phyloP scores from a whole-genome alignment of 768 basidiomycete genomes.

The Pulveroboletus ravenelii region DNA sequence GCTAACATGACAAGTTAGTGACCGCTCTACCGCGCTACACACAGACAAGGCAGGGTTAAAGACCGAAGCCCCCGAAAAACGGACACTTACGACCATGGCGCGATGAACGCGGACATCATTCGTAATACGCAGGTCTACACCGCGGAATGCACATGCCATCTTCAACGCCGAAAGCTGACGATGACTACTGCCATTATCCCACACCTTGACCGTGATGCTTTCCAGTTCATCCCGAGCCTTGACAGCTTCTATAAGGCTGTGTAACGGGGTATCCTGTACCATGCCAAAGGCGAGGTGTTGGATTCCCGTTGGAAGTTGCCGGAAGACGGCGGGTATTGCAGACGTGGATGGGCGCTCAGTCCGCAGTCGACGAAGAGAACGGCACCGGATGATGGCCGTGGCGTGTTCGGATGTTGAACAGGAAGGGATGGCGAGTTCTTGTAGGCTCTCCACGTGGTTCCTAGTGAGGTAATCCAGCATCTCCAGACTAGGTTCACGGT shows the following conservation, averaged over 20 bases:
- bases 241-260: conserved; percentile 51
- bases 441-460: conserved; percentile 45
- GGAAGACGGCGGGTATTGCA: conserved; percentile 37
- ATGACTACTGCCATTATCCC: conserved; percentile 48
- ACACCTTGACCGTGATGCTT: conserved; percentile 50
- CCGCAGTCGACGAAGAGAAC: conserved; percentile 47
- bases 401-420: conserved; percentile 47
- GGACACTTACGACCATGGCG: conserved; percentile 41
- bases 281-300: conserved; percentile 59
- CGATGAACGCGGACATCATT: conserved; percentile 52
- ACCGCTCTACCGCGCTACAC: conserved; percentile 19
- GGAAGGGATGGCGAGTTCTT: conserved; percentile 54
- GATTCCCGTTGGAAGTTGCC: conserved; percentile 44
- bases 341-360: conserved; percentile 52
- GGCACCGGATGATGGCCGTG: conserved; percentile 43
- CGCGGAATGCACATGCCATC: conserved; percentile 60
- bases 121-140: conserved; percentile 50
- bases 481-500: conserved; percentile 52
- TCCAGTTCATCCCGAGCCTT: conserved; percentile 42
- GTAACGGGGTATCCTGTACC: conserved; percentile 50
- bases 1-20: conserved; percentile 15
- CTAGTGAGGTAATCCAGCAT: conserved; percentile 52
- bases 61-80: conserved; percentile 9
- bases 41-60: conserved; percentile 12
- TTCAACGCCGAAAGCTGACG: conserved; percentile 49